These are phyloP conservation scores for Monilinia fructigena DNA, from an alignment of 2,329 filamentous ascomycete species.

Conservation along the genomic window DNA sequence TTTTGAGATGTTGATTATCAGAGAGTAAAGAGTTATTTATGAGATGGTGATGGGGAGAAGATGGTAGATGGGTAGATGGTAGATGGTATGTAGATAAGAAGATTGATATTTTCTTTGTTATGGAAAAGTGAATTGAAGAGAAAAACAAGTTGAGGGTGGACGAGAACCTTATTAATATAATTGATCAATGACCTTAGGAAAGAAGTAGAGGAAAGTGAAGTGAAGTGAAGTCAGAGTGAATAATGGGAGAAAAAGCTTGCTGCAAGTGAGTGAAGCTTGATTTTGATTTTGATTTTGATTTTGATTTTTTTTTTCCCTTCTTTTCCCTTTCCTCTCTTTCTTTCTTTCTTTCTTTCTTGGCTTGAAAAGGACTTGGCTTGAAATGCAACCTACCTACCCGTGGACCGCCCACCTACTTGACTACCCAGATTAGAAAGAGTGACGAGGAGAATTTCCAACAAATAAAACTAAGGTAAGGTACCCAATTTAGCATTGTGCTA, in stretches of 20 bases:
- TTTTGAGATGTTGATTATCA: background rate
- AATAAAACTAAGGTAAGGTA: slow-evolving; percentile 1
- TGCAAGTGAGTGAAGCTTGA: background rate
- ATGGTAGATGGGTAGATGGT: background rate
- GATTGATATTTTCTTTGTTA: background rate
- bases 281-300: background rate
- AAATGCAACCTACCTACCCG: too few species aligned
- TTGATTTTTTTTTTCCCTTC: too few species aligned
- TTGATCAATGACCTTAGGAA: background rate
- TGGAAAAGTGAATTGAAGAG: background rate
- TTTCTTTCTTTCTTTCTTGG: too few species aligned
- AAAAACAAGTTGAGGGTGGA: background rate
- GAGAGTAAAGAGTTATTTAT: background rate
- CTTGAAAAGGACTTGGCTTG: too few species aligned
- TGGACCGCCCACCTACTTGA: background rate
- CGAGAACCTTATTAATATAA: slow-evolving; percentile 2
- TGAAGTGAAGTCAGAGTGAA: slow-evolving; percentile 8
- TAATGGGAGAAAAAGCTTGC: background rate
- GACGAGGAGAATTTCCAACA: background rate
- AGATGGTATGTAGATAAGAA: background rate
- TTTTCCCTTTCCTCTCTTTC: too few species aligned
- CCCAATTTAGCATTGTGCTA: background rate
- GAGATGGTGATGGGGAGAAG: background rate
- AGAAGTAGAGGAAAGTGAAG: background rate
- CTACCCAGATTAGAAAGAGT: background rate